Evolutionary conservation across 305 asterid species (phyloP).

Genomic region (Stenogyne calaminthoides): DNA sequence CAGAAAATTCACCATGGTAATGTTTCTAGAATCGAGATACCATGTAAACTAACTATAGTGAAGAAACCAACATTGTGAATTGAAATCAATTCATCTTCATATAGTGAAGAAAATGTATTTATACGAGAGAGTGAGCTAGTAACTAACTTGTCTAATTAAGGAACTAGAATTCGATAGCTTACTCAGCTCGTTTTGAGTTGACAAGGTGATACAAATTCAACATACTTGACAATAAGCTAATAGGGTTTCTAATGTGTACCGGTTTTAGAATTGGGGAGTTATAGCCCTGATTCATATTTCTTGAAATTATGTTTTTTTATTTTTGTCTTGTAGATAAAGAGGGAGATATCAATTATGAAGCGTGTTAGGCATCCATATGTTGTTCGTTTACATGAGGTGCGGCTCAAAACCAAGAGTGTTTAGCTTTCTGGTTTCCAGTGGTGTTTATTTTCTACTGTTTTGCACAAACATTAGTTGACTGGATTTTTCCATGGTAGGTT

Average conservation of each 20-base stretch:
- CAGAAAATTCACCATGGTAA: too few species aligned
- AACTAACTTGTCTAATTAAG: neutral
- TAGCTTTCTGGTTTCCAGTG: slow-evolving; percentile 14
- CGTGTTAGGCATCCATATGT: slow-evolving; percentile 90
- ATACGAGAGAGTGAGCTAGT: neutral
- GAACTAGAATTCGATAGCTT: neutral
- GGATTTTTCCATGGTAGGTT: slow-evolving; percentile 52
- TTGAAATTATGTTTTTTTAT: slow-evolving; percentile 28
- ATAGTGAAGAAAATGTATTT: neutral
- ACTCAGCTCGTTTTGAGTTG: neutral
- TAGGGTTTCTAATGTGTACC: neutral
- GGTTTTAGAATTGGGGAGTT: neutral
- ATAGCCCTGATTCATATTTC: neutral
- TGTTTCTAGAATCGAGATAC: neutral
- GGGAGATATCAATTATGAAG: slow-evolving; percentile 97
- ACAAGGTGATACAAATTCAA: neutral
- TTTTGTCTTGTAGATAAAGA: slow-evolving; percentile 76
- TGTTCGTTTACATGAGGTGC: slow-evolving; percentile 95
- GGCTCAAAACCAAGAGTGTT: slow-evolving; percentile 31
- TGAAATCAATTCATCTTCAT: neutral
- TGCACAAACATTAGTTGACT: slow-evolving; percentile 22
- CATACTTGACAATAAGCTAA: neutral
- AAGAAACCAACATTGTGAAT: neutral
- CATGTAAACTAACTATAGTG: neutral
- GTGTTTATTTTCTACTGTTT: slow-evolving; percentile 20